phyloP scores from a whole-genome alignment of 768 basidiomycete genomes.

The Lactarius pseudohatsudake region DNA sequence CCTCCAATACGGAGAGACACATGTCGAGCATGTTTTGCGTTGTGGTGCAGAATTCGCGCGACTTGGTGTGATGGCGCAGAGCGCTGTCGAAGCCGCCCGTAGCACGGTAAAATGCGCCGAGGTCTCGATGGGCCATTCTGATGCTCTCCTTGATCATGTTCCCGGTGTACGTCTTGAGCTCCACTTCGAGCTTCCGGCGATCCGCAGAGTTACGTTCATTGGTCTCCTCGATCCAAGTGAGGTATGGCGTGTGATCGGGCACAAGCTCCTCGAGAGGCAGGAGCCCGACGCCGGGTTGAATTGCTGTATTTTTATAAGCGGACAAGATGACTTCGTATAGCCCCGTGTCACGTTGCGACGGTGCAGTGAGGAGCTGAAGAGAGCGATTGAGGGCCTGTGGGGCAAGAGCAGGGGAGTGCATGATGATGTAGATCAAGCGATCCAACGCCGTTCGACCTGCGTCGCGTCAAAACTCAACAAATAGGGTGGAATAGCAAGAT shows the following conservation, averaged over 20 bases:
- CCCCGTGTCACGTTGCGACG: slow-evolving; percentile 65
- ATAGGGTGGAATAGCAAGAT: neutral
- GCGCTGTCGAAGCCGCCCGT: slow-evolving; percentile 70
- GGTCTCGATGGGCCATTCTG: slow-evolving; percentile 87
- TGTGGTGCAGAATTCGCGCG: slow-evolving; percentile 89
- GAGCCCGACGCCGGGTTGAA: slow-evolving; percentile 38
- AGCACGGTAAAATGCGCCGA: slow-evolving; percentile 75
- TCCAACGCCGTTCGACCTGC: slow-evolving; percentile 76
- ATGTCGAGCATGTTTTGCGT: slow-evolving; percentile 92
- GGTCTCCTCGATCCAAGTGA: slow-evolving; percentile 67
- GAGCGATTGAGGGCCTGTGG: slow-evolving; percentile 70
- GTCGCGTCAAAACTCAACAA: slow-evolving; percentile 9
- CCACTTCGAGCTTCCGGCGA: slow-evolving; percentile 82
- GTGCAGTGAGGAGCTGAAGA: slow-evolving; percentile 50
- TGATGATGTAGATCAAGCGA: slow-evolving; percentile 67
- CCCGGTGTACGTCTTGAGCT: slow-evolving; percentile 90
- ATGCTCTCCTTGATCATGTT: slow-evolving; percentile 99
- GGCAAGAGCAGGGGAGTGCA: slow-evolving; percentile 64
- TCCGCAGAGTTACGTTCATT: slow-evolving; percentile 69
- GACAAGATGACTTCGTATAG: slow-evolving; percentile 52
- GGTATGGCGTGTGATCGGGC: slow-evolving; percentile 45
- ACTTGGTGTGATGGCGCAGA: slow-evolving; percentile 84
- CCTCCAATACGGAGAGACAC: slow-evolving; percentile 82
- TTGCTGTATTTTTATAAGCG: slow-evolving; percentile 52
- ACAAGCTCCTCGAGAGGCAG: slow-evolving; percentile 51